phyloP scores from a whole-genome alignment of 208 protist genomes.

The Crithidia sp. region DNA sequence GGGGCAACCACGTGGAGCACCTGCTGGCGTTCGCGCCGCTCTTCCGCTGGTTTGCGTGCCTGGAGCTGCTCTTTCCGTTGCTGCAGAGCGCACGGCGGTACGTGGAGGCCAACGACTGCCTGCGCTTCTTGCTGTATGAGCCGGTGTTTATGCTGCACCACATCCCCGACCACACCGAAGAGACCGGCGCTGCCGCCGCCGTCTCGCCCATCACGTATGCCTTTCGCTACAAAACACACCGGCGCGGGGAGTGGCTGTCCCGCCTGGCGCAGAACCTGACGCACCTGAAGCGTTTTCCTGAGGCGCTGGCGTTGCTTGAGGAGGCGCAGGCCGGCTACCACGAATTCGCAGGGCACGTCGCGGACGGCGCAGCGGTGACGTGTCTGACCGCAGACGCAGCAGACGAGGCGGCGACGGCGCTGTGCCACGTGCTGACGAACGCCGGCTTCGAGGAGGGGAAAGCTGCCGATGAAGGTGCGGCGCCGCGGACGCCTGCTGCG shows the following conservation, averaged over 20 bases:
- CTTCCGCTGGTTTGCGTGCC: constrained; percentile 73
- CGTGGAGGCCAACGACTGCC: constrained; percentile 64
- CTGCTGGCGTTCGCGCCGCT: constrained; percentile 71
- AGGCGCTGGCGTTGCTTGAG: constrained; percentile 58
- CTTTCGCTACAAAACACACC: constrained; percentile 63
- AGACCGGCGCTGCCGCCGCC: background rate
- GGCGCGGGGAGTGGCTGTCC: constrained; percentile 68
- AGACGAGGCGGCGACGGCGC: constrained; percentile 11
- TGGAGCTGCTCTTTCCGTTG: constrained; percentile 64
- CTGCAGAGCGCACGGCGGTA: constrained; percentile 62
- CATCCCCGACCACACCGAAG: constrained; percentile 2
- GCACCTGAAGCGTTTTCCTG: constrained; percentile 49
- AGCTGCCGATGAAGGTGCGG: constrained; percentile 55
- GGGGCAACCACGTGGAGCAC: constrained; percentile 63
- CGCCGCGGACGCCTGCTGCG: constrained; percentile 67
- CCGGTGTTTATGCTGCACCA: constrained; percentile 53
- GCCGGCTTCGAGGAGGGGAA: constrained; percentile 8
- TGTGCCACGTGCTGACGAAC: constrained; percentile 19
- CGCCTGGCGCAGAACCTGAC: constrained; percentile 66
- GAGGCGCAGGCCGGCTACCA: constrained; percentile 45
- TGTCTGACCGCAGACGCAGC: background rate
- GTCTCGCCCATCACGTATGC: constrained; percentile 34
- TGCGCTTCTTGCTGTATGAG: constrained; percentile 58
- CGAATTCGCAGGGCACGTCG: constrained; percentile 14
- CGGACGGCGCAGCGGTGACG: background rate